These are phyloP conservation scores for Inga oerstediana DNA, from an alignment of 306 rosid genomes.

Conservation along the genomic window DNA sequence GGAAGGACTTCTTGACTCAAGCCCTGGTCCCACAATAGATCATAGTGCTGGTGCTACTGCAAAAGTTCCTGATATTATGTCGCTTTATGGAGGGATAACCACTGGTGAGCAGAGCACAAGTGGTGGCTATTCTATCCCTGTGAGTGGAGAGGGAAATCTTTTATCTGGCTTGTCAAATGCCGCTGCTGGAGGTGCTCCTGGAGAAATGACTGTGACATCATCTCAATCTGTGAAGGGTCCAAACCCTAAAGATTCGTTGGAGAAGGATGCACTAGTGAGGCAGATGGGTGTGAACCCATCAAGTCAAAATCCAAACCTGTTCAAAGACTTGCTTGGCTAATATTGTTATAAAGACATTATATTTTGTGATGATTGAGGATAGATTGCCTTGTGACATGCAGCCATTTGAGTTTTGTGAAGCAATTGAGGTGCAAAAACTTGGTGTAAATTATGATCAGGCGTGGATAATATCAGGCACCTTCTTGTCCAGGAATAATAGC, in stretches of 20 bases:
- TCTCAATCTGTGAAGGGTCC: slow-evolving; percentile 65
- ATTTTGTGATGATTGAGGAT: slow-evolving; percentile 33
- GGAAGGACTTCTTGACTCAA: slow-evolving; percentile 76
- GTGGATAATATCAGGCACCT: slow-evolving; percentile 2
- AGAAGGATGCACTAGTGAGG: slow-evolving; percentile 83
- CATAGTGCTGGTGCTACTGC: slow-evolving; percentile 43
- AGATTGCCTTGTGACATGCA: slow-evolving; percentile 16
- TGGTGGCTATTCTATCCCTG: slow-evolving; percentile 43
- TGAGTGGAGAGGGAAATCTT: slow-evolving; percentile 46
- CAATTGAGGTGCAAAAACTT: slow-evolving; percentile 15
- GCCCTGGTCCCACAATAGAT: slow-evolving; percentile 39
- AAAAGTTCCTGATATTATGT: slow-evolving; percentile 54
- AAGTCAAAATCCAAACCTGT: slow-evolving; percentile 79
- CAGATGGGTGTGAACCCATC: slow-evolving; percentile 89
- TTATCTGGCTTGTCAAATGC: slow-evolving; percentile 48
- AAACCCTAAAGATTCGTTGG: slow-evolving; percentile 50
- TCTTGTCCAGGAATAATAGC: slow-evolving; percentile 38
- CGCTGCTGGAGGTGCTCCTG: slow-evolving; percentile 29
- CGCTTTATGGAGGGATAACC: slow-evolving; percentile 49
- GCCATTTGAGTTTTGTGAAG: slow-evolving; percentile 23
- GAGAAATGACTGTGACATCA: slow-evolving; percentile 34
- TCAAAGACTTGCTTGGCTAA: slow-evolving; percentile 75
- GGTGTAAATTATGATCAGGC: not conserved
- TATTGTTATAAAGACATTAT: slow-evolving; percentile 1
- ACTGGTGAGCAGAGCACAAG: slow-evolving; percentile 43